A percentile compares a stretch with the other conserved stretches of the same genome.
Evolutionary conservation across 331 rosid species (phyloP).

Genomic region (Arachis monticola): DNA sequence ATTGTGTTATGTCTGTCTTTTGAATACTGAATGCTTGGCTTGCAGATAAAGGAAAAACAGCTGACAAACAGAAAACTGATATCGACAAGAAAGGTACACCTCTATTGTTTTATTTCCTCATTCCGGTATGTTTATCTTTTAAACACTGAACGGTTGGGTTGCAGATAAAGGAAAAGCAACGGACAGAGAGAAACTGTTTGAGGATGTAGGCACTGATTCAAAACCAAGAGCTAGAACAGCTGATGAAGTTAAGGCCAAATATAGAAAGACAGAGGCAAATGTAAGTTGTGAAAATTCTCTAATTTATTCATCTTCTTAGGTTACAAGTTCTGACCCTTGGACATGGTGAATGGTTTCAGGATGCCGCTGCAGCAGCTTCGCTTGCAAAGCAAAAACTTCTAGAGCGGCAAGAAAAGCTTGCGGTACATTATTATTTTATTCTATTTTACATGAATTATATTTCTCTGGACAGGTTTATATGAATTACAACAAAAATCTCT

Average conservation of each 20-base stretch:
- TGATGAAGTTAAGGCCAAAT: constrained; percentile 91
- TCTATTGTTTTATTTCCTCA: constrained; percentile 37
- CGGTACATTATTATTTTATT: constrained; percentile 52
- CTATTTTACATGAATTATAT: constrained; percentile 18
- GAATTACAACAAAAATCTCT: constrained; percentile 7
- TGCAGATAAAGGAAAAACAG: constrained; percentile 69
- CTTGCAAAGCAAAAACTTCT: constrained; percentile 78
- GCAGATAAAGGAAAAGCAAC: constrained; percentile 64
- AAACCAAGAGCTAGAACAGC: constrained; percentile 73
- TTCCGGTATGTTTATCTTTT: constrained; percentile 25
- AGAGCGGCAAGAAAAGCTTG: constrained; percentile 79
- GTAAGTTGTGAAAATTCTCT: constrained; percentile 33
- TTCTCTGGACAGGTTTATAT: constrained; percentile 11
- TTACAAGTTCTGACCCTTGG: constrained; percentile 41
- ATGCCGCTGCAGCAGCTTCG: constrained; percentile 76
- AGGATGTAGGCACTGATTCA: constrained; percentile 50
- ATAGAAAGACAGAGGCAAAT: constrained; percentile 73
- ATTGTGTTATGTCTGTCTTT: constrained; percentile 26
- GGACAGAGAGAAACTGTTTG: constrained; percentile 65
- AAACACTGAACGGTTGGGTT: constrained; percentile 35
- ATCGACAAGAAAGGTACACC: constrained; percentile 61
- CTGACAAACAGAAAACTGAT: constrained; percentile 59
- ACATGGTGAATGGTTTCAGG: constrained; percentile 58
- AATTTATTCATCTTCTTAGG: constrained; percentile 28
- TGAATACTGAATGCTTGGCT: constrained; percentile 35